Evolutionary conservation across 2,329 filamentous ascomycete genomes (phyloP), one percentile per base, ranked within the genome.

Genomic region (Elsinoe ampelina): DNA sequence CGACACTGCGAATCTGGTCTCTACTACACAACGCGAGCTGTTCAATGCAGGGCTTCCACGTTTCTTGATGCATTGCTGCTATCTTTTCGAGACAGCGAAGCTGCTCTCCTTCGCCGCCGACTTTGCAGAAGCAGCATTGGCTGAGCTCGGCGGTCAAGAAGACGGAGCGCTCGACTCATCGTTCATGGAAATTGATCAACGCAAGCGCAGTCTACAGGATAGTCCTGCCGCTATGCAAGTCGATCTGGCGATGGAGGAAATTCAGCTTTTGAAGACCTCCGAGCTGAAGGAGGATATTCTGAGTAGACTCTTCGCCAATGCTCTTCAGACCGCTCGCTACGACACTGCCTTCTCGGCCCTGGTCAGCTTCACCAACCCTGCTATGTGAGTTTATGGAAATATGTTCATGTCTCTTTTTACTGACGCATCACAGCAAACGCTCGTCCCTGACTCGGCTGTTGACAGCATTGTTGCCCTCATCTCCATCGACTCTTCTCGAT

Each of bases 51-150:
- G 92, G 1, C 77, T 91, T 39, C 80, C 89, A 4, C 84, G 81
- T 61, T 98, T 96, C 72, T 95, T 95, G 70, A 83, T 85, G 41
- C 93, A 98, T 68, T 81, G 97, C 52, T 80, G 91, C 11, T 79
- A 82, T 17, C 77, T 98, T 1, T 97, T 87, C 66, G 91, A 96
- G 68, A 81, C 81, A 63, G 80, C 82, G 42, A 86, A 85, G 63
- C 83, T 85, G 0, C 88, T 87, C 69, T 86, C 87, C 1, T 87
- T 86, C 65, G 88, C 95, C 39, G 81, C 89, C 5, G 88, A 95
- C 62, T 96, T 95, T 74, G 84, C 88, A 38, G 80, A 83, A 38
- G 75, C 91, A 20, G 63, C 61, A 3, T 54, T 68, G 20, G 45
- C 61, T 26, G 54, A 66, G 20, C 55, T 67, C 13, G 60, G 62